Base-by-base conservation (phyloP, 331 rosid genomes). In the Rhamnella rubrinervis region DNA sequence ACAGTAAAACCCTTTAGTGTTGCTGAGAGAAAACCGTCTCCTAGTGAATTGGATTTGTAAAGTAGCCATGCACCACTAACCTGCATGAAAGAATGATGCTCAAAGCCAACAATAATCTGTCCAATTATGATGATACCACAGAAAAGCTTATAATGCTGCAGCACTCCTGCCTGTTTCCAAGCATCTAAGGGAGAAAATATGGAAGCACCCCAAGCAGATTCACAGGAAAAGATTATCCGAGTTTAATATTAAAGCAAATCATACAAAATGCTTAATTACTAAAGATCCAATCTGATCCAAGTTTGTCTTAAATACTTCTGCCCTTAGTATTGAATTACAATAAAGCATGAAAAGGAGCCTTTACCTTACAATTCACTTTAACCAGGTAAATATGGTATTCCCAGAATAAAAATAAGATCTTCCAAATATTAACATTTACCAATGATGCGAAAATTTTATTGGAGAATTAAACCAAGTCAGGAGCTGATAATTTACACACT, bases 21-120 rank as follows among this genome's bases (percentile, higher is more conserved):
- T 77, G 98, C 97, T 63, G 97, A 91, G 49, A 95, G 95, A 74
- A 76, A 89, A 59, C 95, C 97, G 23, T 84, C 96, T 68, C 96
- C 98, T 15, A 65, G 74, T 51, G 89, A 81, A 70, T 66, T 89
- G 64, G 97, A 87, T 78, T 91, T 95, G 72, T 91, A 95, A 53
- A 91, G 89, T 35, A 95, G 72, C 98, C 98, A 95, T 72, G 93
- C 96, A 68, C 85, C 83, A 62, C 88, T 84, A 67, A 88, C 83
- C 98, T 95, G 86, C 80, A 79, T 47, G 23, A 76, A 56, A 72
- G 40, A 72, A 49, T 5, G 49, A 49, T 5, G 49, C 40, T 66
- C n/a, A 40, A 12, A 71, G 13, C 68, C 18, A 4, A 44, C 16
- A 56, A 63, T 40, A 47, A 23, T 19, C 3, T 26, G 23, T 20